Percentiles rank a stretch among this genome's conserved stretches.
Conservation (phyloP, 257 asterid species). For the Euphrasia confusa region DNA sequence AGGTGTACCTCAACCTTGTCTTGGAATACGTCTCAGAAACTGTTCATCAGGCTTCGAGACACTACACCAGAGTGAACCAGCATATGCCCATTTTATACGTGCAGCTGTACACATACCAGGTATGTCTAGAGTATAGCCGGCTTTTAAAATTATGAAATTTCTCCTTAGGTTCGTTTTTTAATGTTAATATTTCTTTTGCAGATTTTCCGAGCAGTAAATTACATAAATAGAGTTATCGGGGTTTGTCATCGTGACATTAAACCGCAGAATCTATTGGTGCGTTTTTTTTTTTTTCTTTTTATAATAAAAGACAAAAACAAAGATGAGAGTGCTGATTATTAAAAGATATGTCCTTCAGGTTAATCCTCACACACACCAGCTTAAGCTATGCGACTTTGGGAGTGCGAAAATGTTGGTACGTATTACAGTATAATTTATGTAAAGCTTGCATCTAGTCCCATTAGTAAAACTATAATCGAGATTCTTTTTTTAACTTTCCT, state of each 20-base stretch:
- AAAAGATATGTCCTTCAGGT: constrained; percentile 45
- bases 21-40: constrained; percentile 83
- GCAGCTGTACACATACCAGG: constrained; percentile 87
- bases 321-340: neutral
- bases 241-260: constrained; percentile 95
- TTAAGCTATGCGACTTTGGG: constrained; percentile 93
- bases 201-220: constrained; percentile 84
- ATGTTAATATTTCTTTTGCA: constrained; percentile 23
- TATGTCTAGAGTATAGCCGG: constrained; percentile 6
- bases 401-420: constrained; percentile 94
- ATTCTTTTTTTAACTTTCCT: neutral
- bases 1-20: constrained; percentile 82
- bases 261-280: constrained; percentile 90
- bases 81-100: constrained; percentile 67
- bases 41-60: constrained; percentile 71
- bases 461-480: constrained; percentile 6
- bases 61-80: constrained; percentile 66
- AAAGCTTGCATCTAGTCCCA: neutral
- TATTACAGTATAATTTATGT: constrained; percentile 14
- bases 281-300: constrained; percentile 8
- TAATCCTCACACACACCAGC: constrained; percentile 74
- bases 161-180: too few relatives aligned
- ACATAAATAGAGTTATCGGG: constrained; percentile 65
- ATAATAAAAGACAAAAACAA: too few relatives aligned
- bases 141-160: too few relatives aligned